Evolutionary conservation across 345 rosid species (phyloP).

Genomic region (Aethionema arabicum): DNA sequence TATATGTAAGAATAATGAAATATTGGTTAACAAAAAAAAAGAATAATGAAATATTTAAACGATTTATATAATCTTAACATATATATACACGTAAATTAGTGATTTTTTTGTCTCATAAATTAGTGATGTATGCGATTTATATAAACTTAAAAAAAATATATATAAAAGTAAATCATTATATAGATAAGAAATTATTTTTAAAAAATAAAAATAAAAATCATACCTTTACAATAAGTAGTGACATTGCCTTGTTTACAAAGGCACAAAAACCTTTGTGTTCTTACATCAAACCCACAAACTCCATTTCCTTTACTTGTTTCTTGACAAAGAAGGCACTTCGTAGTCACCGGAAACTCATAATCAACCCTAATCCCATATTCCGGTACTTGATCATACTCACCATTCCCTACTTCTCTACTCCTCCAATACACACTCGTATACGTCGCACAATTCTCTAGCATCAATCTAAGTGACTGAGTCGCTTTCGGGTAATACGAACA

Average conservation of each 20-base stretch:
- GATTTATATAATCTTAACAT: too few species aligned
- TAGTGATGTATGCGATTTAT: too few species aligned
- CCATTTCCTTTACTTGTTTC: conserved; percentile 76
- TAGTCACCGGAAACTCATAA: conserved; percentile 78
- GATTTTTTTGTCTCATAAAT: too few species aligned
- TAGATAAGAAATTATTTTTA: neutral
- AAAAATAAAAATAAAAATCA: neutral
- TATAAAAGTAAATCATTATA: neutral
- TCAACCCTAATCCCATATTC: conserved; percentile 85
- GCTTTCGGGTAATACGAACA: conserved; percentile 87
- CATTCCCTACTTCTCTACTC: conserved; percentile 42
- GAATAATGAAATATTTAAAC: too few species aligned
- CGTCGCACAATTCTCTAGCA: conserved; percentile 76
- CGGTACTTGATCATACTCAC: conserved; percentile 62
- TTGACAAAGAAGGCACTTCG: conserved; percentile 74
- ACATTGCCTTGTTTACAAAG: conserved; percentile 59
- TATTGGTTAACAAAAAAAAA: too few species aligned
- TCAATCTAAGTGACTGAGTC: conserved; percentile 75
- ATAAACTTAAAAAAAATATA: too few species aligned
- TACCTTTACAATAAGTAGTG: conserved; percentile 74
- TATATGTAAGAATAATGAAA: too few species aligned
- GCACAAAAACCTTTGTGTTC: conserved; percentile 62
- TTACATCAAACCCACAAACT: conserved; percentile 65
- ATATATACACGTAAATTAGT: too few species aligned
- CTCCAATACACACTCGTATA: conserved; percentile 90